Conservation (phyloP, 2,329 filamentous ascomycete species). For the Cladosporium colombiae region DNA sequence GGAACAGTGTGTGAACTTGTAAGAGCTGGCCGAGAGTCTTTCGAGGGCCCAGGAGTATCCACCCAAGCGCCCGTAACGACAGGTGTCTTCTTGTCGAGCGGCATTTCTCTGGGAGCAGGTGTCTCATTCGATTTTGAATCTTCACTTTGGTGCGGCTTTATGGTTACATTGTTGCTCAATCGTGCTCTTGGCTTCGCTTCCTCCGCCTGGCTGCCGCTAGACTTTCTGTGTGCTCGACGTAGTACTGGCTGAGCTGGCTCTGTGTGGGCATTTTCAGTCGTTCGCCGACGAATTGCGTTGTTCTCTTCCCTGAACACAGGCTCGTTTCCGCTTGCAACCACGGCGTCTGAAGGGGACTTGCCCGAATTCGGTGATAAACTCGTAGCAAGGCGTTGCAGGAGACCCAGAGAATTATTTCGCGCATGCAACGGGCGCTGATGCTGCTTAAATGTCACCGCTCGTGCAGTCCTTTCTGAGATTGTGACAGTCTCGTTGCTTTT, state of each 20-base stretch:
- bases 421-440: conserved; percentile 36
- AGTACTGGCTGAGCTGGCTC: background rate
- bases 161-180: background rate
- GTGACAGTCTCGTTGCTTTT: conserved; percentile 38
- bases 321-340: background rate
- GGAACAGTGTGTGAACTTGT: background rate
- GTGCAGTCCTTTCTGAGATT: conserved; percentile 33
- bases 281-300: background rate
- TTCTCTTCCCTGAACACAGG: background rate
- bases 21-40: background rate
- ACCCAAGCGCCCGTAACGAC: conserved; percentile 51
- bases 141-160: background rate
- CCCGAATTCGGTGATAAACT: conserved; percentile 49
- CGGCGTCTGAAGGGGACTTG: conserved; percentile 23
- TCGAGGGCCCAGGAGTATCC: conserved; percentile 41
- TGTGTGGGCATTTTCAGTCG: too few relatives aligned
- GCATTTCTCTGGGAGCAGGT: background rate
- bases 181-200: conserved; percentile 2
- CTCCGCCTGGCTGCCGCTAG: background rate
- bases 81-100: conserved; percentile 37
- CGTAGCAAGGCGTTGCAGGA: conserved; percentile 49
- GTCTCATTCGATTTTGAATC: background rate
- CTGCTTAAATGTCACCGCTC: conserved; percentile 28
- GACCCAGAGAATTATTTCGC: conserved; percentile 47
- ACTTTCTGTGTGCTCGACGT: conserved; percentile 4